phyloP scores from a whole-genome alignment of 306 rosid genomes.

The Quercus agrifolia region DNA sequence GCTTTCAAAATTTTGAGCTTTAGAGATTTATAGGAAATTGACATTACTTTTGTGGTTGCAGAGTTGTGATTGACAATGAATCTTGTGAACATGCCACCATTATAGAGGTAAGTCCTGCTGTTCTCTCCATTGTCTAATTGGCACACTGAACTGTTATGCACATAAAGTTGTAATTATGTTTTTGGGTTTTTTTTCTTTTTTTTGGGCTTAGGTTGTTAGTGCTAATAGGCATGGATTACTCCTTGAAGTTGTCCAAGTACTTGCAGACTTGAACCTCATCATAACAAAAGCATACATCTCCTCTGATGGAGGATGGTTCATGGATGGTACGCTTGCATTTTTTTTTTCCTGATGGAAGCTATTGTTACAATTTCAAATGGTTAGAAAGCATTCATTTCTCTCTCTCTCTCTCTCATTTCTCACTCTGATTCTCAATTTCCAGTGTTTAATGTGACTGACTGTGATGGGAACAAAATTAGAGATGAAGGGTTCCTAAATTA shows the following conservation, averaged over 20 bases:
- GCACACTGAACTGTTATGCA: background rate
- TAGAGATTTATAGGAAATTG: background rate
- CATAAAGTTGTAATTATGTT: background rate
- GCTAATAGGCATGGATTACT: background rate
- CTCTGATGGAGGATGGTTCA: constrained; percentile 11
- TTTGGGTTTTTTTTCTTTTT: no score
- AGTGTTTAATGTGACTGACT: constrained; percentile 3
- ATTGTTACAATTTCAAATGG: background rate
- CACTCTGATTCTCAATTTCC: background rate
- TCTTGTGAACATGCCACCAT: constrained; percentile 2
- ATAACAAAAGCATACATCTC: constrained; percentile 3
- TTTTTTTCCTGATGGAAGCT: background rate
- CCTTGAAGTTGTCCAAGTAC: constrained; percentile 4
- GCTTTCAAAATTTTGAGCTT: background rate
- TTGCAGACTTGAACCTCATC: background rate
- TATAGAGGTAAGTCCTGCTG: background rate
- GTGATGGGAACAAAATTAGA: constrained; percentile 1
- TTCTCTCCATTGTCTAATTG: background rate
- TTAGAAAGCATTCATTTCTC: background rate
- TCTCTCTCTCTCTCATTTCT: background rate
- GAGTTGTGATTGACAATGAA: background rate
- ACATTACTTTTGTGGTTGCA: background rate
- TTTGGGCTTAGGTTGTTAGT: background rate
- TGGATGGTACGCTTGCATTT: background rate
- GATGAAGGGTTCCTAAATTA: background rate